Conservation (phyloP, 129 eudicot species). For the Flaveria bidentis region DNA sequence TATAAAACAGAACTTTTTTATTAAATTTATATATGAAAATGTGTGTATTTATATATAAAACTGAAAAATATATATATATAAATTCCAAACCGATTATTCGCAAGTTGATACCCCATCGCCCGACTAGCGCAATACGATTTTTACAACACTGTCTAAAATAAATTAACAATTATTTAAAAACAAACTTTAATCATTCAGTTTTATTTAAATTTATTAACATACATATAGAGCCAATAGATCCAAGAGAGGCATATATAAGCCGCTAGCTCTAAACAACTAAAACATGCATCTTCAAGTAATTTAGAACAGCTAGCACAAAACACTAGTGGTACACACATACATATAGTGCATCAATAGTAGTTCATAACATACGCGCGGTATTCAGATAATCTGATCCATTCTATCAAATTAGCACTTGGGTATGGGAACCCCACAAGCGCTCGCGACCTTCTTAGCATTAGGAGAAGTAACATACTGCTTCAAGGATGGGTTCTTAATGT, state of each 20-base stretch:
- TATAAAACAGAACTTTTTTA: no score
- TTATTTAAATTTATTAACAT: not conserved
- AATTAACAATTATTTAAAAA: no score
- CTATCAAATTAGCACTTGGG: constrained; percentile 39
- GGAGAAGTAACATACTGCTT: constrained; percentile 35
- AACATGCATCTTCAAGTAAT: not conserved
- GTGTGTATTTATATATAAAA: no score
- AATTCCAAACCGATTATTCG: no score
- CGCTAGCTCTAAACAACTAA: not conserved
- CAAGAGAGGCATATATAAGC: not conserved
- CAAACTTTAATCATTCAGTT: not conserved
- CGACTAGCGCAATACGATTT: no score
- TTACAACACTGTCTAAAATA: no score
- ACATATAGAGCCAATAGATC: not conserved
- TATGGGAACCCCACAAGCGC: constrained; percentile 40
- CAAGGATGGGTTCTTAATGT: constrained; percentile 44
- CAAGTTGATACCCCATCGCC: no score
- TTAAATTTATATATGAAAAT: no score
- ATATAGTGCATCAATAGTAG: constrained; percentile 4
- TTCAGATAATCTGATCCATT: no score
- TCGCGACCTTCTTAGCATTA: constrained; percentile 45
- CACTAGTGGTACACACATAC: not conserved
- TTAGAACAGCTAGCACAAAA: not conserved
- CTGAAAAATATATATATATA: no score
- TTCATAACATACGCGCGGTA: not conserved